Percentiles rank a stretch among this genome's conserved stretches.
Conservation (phyloP, 1,139 yeast genomes). For the Sugiyamaella pinicola region DNA sequence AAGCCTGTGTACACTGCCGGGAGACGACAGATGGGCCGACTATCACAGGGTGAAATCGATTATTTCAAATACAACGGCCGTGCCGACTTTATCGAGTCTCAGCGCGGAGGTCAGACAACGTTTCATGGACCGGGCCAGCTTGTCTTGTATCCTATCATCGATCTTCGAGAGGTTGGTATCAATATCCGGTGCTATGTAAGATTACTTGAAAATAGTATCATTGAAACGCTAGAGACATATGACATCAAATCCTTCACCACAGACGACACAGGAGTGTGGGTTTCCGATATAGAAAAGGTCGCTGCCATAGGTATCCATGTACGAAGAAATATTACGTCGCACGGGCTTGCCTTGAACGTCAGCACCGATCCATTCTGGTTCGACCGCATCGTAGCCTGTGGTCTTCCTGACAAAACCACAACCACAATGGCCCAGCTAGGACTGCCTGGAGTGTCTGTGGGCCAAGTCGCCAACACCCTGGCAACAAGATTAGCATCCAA, state of each 20-base stretch:
- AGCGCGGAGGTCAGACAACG: slow-evolving; percentile 96
- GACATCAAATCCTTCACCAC: slow-evolving; percentile 56
- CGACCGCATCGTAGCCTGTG: slow-evolving; percentile 80
- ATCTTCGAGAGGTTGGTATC: slow-evolving; percentile 62
- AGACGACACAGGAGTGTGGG: slow-evolving; percentile 84
- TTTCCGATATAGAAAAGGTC: slow-evolving; percentile 61
- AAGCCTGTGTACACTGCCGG: slow-evolving; percentile 89
- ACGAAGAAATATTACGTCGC: slow-evolving; percentile 81
- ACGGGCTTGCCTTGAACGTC: slow-evolving; percentile 85
- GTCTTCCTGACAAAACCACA: slow-evolving; percentile 63
- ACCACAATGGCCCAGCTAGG: slow-evolving; percentile 49
- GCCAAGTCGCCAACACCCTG: slow-evolving; percentile 54
- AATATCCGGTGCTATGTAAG: slow-evolving; percentile 78
- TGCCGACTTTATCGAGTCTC: slow-evolving; percentile 68
- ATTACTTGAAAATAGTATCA: slow-evolving; percentile 65
- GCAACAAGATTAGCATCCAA: slow-evolving; percentile 54
- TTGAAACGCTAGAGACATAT: slow-evolving; percentile 52
- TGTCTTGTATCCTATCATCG: slow-evolving; percentile 81
- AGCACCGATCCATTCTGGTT: slow-evolving; percentile 70
- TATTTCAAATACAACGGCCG: slow-evolving; percentile 38
- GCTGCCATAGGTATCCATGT: slow-evolving; percentile 91
- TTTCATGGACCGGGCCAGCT: slow-evolving; percentile 97
- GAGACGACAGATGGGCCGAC: slow-evolving; percentile 62
- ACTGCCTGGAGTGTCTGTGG: slow-evolving; percentile 36
- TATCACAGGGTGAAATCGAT: slow-evolving; percentile 42